A percentile compares a stretch with the other conserved stretches of the same genome.
These are phyloP conservation scores for Ramaria rubella DNA, from an alignment of 768 basidiomycete genomes.

Conservation along the genomic window DNA sequence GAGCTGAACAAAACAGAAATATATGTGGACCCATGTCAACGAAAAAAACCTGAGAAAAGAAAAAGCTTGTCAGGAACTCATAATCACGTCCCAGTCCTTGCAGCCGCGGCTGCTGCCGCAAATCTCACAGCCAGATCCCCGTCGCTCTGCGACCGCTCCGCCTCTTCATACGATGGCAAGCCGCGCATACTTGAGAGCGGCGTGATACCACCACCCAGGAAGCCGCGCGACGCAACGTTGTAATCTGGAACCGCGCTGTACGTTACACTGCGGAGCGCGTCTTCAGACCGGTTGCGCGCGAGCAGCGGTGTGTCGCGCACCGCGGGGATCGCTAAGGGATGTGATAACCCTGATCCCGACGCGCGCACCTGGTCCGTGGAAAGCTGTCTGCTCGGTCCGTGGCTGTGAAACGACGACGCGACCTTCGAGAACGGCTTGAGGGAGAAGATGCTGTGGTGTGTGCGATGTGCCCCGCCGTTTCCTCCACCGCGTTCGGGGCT, in stretches of 20 bases:
- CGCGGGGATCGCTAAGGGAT: conserved; percentile 1
- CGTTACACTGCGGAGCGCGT: conserved; percentile 36
- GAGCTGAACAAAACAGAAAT: too few relatives aligned
- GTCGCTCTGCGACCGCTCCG: conserved; percentile 25
- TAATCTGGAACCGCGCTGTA: conserved; percentile 84
- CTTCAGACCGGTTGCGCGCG: conserved; percentile 9
- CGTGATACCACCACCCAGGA: conserved; percentile 82
- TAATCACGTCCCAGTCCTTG: background rate
- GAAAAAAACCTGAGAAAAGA: background rate
- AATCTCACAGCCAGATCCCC: conserved; percentile 18
- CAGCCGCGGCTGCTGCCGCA: background rate
- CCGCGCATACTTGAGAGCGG: conserved; percentile 71
- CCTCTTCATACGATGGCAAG: conserved; percentile 84
- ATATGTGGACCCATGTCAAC: background rate
- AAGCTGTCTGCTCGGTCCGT: conserved; percentile 31
- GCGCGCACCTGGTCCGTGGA: conserved; percentile 18
- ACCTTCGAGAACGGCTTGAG: conserved; percentile 8
- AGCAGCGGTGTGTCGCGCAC: conserved; percentile 15
- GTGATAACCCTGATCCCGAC: conserved; percentile 7
- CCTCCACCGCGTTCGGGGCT: conserved; percentile 46
- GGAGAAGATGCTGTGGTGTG: conserved; percentile 9
- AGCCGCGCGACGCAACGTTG: conserved; percentile 74
- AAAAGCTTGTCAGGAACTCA: too few relatives aligned
- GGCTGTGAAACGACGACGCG: conserved; percentile 34
- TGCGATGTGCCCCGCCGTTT: conserved; percentile 40